These are phyloP conservation scores for Aquilaria sinensis DNA, from an alignment of 345 rosid genomes.

Conservation along the genomic window DNA sequence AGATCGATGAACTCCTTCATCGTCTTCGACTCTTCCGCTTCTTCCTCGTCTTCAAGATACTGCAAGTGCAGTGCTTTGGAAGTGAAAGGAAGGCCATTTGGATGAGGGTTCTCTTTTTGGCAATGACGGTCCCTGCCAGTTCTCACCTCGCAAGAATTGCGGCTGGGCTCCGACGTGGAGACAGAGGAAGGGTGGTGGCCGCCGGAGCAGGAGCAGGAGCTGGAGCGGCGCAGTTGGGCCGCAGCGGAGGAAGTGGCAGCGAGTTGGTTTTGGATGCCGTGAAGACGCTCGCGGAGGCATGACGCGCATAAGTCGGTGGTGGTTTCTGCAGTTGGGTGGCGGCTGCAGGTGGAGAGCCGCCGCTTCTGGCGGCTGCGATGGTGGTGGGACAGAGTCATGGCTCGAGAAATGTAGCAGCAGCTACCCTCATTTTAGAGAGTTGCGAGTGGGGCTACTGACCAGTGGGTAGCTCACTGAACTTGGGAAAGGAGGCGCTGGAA, in stretches of 20 bases:
- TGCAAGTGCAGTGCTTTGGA: conserved; percentile 15
- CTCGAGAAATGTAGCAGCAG: neutral
- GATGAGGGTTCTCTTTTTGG: conserved; percentile 8
- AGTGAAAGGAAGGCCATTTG: neutral
- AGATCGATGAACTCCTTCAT: conserved; percentile 70
- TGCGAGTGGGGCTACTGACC: neutral
- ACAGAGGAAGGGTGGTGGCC: conserved; percentile 16
- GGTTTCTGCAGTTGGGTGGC: conserved; percentile 8
- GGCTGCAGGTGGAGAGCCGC: conserved; percentile 8
- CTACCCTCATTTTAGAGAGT: conserved; percentile 5
- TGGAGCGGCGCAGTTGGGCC: conserved; percentile 44
- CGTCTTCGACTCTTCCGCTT: conserved; percentile 41
- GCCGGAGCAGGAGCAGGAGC: conserved; percentile 28
- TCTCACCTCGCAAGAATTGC: conserved; percentile 48
- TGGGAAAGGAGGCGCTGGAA: conserved; percentile 2
- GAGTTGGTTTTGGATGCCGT: conserved; percentile 16
- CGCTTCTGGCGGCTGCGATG: neutral
- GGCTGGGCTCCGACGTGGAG: conserved; percentile 37
- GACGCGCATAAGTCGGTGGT: conserved; percentile 12
- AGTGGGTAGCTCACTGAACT: neutral
- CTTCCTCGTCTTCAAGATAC: conserved; percentile 18
- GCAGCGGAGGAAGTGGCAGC: conserved; percentile 15
- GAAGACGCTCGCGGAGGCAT: conserved; percentile 19
- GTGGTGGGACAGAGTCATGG: conserved; percentile 6
- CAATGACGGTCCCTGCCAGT: conserved; percentile 34